Base-by-base conservation (phyloP, 768 basidiomycete species). In the Trametes meyenii region DNA sequence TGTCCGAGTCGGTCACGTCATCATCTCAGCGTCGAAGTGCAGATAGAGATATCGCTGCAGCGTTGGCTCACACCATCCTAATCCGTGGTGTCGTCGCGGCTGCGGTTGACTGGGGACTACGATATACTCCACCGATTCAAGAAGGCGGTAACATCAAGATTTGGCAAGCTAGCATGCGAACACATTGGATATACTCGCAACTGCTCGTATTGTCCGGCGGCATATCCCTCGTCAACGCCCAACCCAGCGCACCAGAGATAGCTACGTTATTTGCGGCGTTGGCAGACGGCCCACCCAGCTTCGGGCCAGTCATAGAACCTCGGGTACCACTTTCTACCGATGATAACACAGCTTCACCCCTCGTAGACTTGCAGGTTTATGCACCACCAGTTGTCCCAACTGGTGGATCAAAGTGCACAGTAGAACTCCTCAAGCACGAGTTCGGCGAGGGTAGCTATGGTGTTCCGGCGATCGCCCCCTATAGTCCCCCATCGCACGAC, bases 381-480 rank as follows among this genome's bases (percentile, higher is more conserved):
- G 59, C 59, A 12, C 59, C 59, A 26, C 59, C 59, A 16, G 59
- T 61, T 2, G 45, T 61, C 5, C 52, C 52, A 11, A 38, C 19
- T 1, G 52, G 23, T 17, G 59, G 52, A 21, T 35, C 45, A 10
- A 55, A 50, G 17, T 61, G 59, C 59, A 50, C 45, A 1, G 59
- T 61, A 3, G 40, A 61, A 12, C 46, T 61, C 5, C 59, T 61
- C 35, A 40, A 38, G 43, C 42, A 62, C 55, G 42, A 46, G 23
- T 62, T 52, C 29, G 61, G 61, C 17, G 55, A 62, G 44, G 61
- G 61, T 13, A 61, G 60, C 60, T 61, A 61, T 23, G 50, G 35
- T n/a, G 43, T 23, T 35, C 49, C 60, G n/a, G 43, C 60, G 14
- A 21, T 61, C 8, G 54, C 38, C 1, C 46, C 48, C 10, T 50